These are phyloP conservation scores for Calonectria ilicicola DNA, from an alignment of 2,329 filamentous ascomycete genomes.

Conservation along the genomic window DNA sequence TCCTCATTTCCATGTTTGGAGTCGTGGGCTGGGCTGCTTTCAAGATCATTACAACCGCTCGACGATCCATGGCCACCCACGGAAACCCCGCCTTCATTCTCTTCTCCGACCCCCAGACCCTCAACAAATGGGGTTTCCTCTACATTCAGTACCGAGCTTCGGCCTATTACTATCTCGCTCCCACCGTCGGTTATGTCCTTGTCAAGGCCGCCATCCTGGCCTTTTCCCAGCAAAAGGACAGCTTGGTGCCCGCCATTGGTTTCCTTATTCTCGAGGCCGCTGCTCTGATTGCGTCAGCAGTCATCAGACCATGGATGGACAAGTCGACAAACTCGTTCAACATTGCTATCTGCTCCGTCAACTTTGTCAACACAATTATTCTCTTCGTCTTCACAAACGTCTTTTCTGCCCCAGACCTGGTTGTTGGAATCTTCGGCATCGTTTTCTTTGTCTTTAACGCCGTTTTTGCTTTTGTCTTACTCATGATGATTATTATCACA, in stretches of 20 bases:
- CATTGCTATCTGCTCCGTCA: constrained; percentile 88
- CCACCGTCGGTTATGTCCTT: constrained; percentile 80
- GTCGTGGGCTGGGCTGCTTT: constrained; percentile 86
- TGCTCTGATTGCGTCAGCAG: constrained; percentile 80
- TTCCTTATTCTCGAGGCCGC: constrained; percentile 85
- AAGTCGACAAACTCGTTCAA: constrained; percentile 98
- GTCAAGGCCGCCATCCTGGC: constrained; percentile 91
- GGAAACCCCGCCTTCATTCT: constrained; percentile 96
- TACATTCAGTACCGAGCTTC: constrained; percentile 97
- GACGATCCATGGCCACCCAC: constrained; percentile 85
- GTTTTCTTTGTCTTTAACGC: constrained; percentile 91
- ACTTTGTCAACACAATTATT: constrained; percentile 92
- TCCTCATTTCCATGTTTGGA: constrained; percentile 81
- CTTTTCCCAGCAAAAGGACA: constrained; percentile 74
- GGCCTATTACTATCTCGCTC: constrained; percentile 93
- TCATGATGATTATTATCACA: constrained; percentile 79
- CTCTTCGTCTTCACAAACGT: constrained; percentile 88
- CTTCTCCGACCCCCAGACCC: constrained; percentile 88
- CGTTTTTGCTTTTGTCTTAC: constrained; percentile 82
- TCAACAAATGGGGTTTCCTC: constrained; percentile 98
- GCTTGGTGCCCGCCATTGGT: constrained; percentile 83
- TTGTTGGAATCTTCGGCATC: constrained; percentile 88
- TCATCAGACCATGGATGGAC: constrained; percentile 96
- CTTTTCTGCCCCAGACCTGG: constrained; percentile 84
- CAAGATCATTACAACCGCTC: constrained; percentile 74